phyloP scores from a whole-genome alignment of 2,329 filamentous ascomycete genomes.

The Botryosphaeria dothidea region DNA sequence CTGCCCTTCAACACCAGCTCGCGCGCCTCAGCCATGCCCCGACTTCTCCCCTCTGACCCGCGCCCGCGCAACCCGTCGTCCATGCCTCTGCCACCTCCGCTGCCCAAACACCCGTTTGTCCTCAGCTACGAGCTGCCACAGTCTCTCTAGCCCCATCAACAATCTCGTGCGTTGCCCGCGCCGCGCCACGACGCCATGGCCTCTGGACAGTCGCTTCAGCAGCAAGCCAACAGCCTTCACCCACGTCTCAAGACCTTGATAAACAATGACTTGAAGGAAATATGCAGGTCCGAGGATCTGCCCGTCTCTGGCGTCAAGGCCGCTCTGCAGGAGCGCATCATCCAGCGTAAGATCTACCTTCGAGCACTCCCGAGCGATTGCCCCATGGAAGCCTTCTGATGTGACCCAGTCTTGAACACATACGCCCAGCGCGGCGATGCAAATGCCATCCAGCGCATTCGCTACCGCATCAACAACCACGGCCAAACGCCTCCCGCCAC shows the following conservation, averaged over 20 bases:
- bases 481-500: slow-evolving; percentile 36
- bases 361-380: slow-evolving; percentile 21
- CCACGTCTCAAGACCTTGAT: slow-evolving; percentile 56
- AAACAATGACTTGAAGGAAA: slow-evolving; percentile 70
- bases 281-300: slow-evolving; percentile 74
- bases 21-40: slow-evolving; percentile 15
- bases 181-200: slow-evolving; percentile 28
- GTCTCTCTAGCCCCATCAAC: neutral
- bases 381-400: slow-evolving; percentile 1
- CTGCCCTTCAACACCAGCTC: slow-evolving; percentile 18
- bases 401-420: slow-evolving; percentile 39
- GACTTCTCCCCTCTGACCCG: slow-evolving; percentile 7
- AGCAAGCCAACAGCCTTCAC: slow-evolving; percentile 41
- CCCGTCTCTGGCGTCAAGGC: slow-evolving; percentile 83
- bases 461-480: slow-evolving; percentile 43
- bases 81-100: slow-evolving; percentile 18
- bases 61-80: slow-evolving; percentile 16
- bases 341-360: slow-evolving; percentile 64
- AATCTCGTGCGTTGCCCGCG: slow-evolving; percentile 6
- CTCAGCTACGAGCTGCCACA: neutral
- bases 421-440: slow-evolving; percentile 37
- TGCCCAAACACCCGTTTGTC: neutral
- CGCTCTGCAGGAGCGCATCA: slow-evolving; percentile 75
- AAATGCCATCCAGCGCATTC: slow-evolving; percentile 38
- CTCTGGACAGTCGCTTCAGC: slow-evolving; percentile 42